Percentiles rank a stretch among this genome's conserved stretches.
These are phyloP conservation scores for Lecanosticta acicola DNA, from an alignment of 2,329 filamentous ascomycete genomes.

Conservation along the genomic window DNA sequence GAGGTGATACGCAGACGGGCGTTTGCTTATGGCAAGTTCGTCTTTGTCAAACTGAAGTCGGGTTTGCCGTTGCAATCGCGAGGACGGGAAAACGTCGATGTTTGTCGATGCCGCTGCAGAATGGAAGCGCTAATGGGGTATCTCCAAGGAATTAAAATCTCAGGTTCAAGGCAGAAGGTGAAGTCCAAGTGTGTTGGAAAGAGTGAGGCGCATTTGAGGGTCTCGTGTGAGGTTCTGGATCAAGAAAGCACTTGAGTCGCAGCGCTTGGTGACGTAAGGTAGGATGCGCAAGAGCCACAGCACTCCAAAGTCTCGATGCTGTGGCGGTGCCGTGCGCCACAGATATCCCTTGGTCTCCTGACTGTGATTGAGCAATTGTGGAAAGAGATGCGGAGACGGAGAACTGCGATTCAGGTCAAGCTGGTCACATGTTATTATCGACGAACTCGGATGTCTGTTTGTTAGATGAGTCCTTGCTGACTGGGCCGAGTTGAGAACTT, in stretches of 20 bases:
- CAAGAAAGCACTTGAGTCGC: not conserved
- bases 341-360: not conserved
- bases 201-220: not conserved
- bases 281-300: not conserved
- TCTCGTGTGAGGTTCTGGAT: slow-evolving; percentile 3
- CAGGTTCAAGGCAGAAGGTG: not conserved
- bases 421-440: too few relatives aligned
- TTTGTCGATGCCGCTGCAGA: not conserved
- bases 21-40: too few relatives aligned
- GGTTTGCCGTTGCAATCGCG: not conserved
- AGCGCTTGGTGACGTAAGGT: not conserved
- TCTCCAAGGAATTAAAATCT: not conserved
- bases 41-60: not conserved
- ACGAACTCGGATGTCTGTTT: too few relatives aligned
- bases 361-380: too few relatives aligned
- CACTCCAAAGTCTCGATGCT: too few relatives aligned
- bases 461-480: slow-evolving; percentile 2
- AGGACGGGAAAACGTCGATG: not conserved
- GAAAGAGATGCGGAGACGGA: too few relatives aligned
- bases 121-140: not conserved
- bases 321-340: not conserved
- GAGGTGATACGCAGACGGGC: too few relatives aligned
- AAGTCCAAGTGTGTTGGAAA: not conserved
- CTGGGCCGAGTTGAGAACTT: not conserved
- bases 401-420: too few relatives aligned